A percentile compares a stretch with the other conserved stretches of the same genome.
Evolutionary conservation across 805 yeast species (phyloP).

Genomic region (Spathaspora sp.): DNA sequence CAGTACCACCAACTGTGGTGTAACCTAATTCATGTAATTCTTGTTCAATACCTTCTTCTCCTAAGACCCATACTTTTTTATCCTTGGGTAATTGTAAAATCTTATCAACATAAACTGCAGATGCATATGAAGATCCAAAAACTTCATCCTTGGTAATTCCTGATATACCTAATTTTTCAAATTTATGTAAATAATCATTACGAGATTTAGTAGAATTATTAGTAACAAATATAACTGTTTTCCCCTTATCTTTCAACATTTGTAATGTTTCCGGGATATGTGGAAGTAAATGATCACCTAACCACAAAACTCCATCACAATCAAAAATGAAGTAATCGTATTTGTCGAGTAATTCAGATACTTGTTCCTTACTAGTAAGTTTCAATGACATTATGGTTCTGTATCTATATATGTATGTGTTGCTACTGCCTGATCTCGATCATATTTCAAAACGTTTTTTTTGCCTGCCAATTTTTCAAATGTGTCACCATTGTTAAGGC

Average conservation of each 20-base stretch:
- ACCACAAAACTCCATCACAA: constrained; percentile 97
- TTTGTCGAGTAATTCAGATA: constrained; percentile 50
- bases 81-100: constrained; percentile 70
- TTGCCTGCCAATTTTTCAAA: background rate
- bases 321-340: constrained; percentile 91
- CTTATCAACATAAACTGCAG: constrained; percentile 80
- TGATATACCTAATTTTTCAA: constrained; percentile 54
- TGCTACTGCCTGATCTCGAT: too few species aligned
- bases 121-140: constrained; percentile 88
- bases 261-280: constrained; percentile 71
- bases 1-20: constrained; percentile 78
- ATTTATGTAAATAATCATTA: constrained; percentile 69
- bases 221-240: constrained; percentile 84
- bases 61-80: constrained; percentile 83
- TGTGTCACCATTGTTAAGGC: background rate
- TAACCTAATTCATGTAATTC: constrained; percentile 78
- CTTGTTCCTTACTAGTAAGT: constrained; percentile 31
- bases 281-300: constrained; percentile 80
- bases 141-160: constrained; percentile 59
- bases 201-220: constrained; percentile 94
- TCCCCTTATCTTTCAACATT: constrained; percentile 50
- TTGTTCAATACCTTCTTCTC: constrained; percentile 80
- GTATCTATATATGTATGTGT: background rate
- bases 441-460: background rate
- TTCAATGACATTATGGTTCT: constrained; percentile 13